Evolutionary conservation across 108 stramenopile species (phyloP), one percentile per base, ranked within the genome.

Genomic region (Poteriospumella lacustris): DNA sequence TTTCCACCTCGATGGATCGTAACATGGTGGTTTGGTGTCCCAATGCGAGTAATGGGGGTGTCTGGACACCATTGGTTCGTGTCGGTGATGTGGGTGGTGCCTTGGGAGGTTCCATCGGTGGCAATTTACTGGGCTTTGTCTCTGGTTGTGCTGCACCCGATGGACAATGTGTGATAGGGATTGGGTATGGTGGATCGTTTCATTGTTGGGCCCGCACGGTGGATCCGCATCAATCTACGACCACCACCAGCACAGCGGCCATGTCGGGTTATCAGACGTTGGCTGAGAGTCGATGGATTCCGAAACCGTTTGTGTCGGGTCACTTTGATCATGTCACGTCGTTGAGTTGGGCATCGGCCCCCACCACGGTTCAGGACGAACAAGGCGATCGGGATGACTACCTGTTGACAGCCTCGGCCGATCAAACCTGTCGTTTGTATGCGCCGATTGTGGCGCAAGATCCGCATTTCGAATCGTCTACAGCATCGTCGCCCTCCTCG

Each of bases 121-220:
- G 70, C 24, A 73, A 73, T 42, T 33, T 73, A 42, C 33, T 73
- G 12, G 70, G 70, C 12, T 73, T 73, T 56, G 33, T 38, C 5
- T 15, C 15, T 3, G 41, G 70, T 44, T 73, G 70, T 42, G 12
- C 41, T 42, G 38, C 44, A 34, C 44, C 47, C 28, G 12, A 73
- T 38, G 24, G 44, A 9, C 9, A 36, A 39, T 29, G 12, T 9
- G 5, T 73, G 31, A 34, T 73, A 15, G 70, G 41, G 12, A 42
- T 73, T 42, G 70, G 70, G 9, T 73, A 34, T 73, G 70, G 70
- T 12, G 70, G 70, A 42, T 73, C 70, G 28, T 73, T 73, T 42
- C 70, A 73, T 73, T 31, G 26, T 44, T 73, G 70, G 70, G 3
- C 5, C 3, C 31, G 24, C 3, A 38, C 28, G 29, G 5, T 5